Conservation (phyloP, 1,139 yeast genomes). For the Geotrichum europaeum region DNA sequence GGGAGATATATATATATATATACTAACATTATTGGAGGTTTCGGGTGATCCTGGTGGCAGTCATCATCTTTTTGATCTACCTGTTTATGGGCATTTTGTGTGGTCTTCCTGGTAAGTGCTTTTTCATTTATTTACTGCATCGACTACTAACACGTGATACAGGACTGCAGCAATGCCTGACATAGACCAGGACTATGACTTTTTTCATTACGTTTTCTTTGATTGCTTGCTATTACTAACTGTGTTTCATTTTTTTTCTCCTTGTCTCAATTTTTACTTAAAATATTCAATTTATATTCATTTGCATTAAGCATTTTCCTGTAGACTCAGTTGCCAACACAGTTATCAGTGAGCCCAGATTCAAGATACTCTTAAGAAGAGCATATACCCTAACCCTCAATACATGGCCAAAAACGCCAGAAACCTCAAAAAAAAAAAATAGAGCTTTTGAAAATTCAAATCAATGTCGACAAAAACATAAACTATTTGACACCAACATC, state of each 20-base stretch:
- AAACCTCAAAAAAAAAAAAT: neutral
- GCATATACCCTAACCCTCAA: neutral
- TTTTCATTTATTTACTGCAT: neutral
- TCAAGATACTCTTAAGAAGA: neutral
- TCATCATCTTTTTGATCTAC: constrained; percentile 9
- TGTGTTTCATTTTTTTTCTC: neutral
- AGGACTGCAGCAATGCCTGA: neutral
- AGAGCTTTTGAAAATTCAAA: neutral
- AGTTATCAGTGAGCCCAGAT: neutral
- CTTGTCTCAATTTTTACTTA: neutral
- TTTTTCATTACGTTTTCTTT: neutral
- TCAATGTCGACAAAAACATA: neutral
- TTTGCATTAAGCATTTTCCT: neutral
- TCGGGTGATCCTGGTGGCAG: constrained; percentile 7
- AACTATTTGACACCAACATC: neutral
- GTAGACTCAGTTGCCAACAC: neutral
- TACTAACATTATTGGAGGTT: constrained; percentile 4
- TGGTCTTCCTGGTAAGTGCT: constrained; percentile 17
- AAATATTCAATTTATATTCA: no score
- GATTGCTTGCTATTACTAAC: neutral
- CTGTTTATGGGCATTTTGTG: constrained; percentile 15
- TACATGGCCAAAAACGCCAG: neutral
- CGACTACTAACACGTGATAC: neutral
- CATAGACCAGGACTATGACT: neutral
- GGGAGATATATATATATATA: neutral